A percentile compares a stretch with the other conserved stretches of the same genome.
phyloP scores from a whole-genome alignment of 176 grass and related monocot genomes.

The Saccharum spontaneum region DNA sequence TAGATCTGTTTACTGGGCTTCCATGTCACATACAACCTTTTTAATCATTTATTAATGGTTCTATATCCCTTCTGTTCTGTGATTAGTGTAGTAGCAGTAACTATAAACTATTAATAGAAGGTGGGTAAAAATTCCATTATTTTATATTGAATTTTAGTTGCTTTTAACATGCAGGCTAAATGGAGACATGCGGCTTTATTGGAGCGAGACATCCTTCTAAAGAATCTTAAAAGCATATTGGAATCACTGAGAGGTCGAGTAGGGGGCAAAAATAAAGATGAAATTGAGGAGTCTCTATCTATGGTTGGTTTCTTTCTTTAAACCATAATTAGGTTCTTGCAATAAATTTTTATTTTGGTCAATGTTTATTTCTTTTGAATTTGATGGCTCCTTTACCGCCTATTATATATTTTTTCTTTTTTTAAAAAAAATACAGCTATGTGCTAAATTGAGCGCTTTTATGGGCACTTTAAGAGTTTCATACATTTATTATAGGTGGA shows the following conservation, averaged over 20 bases:
- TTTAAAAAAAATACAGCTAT: no score
- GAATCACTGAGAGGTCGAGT: constrained; percentile 62
- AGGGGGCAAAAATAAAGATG: constrained; percentile 62
- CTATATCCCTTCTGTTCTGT: neutral
- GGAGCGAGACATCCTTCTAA: constrained; percentile 72
- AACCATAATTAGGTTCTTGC: constrained; percentile 18
- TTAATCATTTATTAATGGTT: neutral
- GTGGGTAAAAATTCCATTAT: neutral
- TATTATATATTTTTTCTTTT: neutral
- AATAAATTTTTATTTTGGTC: neutral
- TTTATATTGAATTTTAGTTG: neutral
- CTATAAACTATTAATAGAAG: neutral
- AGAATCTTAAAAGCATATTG: constrained; percentile 67
- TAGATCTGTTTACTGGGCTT: constrained; percentile 15
- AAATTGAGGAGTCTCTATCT: constrained; percentile 64
- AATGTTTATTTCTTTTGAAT: constrained; percentile 5
- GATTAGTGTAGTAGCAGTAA: neutral
- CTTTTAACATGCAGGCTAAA: constrained; percentile 56
- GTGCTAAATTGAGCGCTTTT: neutral
- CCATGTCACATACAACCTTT: neutral
- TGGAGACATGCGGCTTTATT: constrained; percentile 65
- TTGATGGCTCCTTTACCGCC: constrained; percentile 1
- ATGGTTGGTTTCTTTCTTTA: constrained; percentile 59
- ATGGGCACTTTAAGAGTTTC: neutral
- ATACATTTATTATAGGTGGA: constrained; percentile 52